Conservation (phyloP, 306 rosid genomes). For the Ceratonia siliqua region DNA sequence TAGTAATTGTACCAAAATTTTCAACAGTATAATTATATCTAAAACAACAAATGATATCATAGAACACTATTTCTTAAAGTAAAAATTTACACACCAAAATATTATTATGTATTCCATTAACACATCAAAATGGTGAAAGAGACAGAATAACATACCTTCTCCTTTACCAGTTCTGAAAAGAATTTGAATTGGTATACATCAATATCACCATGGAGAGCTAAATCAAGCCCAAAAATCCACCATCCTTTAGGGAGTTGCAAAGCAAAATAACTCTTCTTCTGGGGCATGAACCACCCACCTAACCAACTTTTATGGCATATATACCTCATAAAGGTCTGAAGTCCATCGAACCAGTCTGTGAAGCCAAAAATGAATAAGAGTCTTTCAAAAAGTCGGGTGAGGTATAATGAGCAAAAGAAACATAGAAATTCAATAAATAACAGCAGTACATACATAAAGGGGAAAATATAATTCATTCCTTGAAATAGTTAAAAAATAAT, state of each 20-base stretch:
- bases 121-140: slow-evolving; percentile 5
- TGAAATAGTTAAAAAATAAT: slow-evolving; percentile 24
- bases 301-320: slow-evolving; percentile 95
- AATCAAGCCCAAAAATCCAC: slow-evolving; percentile 99
- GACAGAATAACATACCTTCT: slow-evolving; percentile 62
- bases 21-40: background rate
- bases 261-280: slow-evolving; percentile 96
- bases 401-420: slow-evolving; percentile 13
- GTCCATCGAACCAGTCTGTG: slow-evolving; percentile 99
- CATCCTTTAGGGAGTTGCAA: slow-evolving; percentile 91
- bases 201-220: slow-evolving; percentile 92
- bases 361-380: slow-evolving; percentile 25
- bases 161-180: slow-evolving; percentile 70
- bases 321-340: slow-evolving; percentile 94
- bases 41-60: background rate
- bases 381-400: background rate
- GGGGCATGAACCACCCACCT: slow-evolving; percentile 99
- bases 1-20: background rate
- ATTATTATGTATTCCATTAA: background rate
- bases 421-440: slow-evolving; percentile 17
- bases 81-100: slow-evolving; percentile 1
- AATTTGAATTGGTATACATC: slow-evolving; percentile 98
- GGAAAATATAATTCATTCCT: slow-evolving; percentile 2
- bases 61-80: background rate
- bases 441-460: slow-evolving; percentile 8